Conservation (phyloP, 805 yeast species). For the Cyberlindnera samutprakarnensis region DNA sequence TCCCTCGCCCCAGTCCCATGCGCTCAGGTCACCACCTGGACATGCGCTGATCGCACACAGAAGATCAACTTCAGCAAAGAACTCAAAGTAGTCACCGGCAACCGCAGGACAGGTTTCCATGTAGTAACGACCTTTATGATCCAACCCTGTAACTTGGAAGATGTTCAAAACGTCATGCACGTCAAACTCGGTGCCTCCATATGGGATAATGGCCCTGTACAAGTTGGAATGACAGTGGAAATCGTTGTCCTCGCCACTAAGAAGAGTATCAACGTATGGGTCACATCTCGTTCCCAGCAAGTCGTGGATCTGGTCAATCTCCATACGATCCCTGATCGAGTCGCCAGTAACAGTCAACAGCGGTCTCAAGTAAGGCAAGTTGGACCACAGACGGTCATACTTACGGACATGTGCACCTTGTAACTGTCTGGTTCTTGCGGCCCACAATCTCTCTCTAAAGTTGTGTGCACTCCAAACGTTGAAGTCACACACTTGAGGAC, state of each 20-base stretch:
- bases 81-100: constrained; percentile 52
- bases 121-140: constrained; percentile 57
- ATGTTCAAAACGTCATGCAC: constrained; percentile 66
- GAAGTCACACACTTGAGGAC: constrained; percentile 66
- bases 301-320: constrained; percentile 60
- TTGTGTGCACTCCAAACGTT: constrained; percentile 57
- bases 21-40: constrained; percentile 63
- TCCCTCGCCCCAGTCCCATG: constrained; percentile 68
- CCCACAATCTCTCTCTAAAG: constrained; percentile 63
- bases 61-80: constrained; percentile 59
- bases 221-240: constrained; percentile 63
- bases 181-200: constrained; percentile 56
- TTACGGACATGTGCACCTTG: constrained; percentile 57
- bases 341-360: constrained; percentile 58
- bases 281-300: constrained; percentile 64
- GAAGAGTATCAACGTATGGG: constrained; percentile 56
- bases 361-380: constrained; percentile 58
- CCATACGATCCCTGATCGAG: constrained; percentile 48
- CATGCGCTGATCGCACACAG: constrained; percentile 60
- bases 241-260: constrained; percentile 59
- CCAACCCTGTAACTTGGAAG: constrained; percentile 62
- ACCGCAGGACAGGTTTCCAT: constrained; percentile 66
- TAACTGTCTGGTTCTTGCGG: constrained; percentile 58
- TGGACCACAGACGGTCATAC: constrained; percentile 59
- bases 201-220: constrained; percentile 49